Conservation (phyloP, 2,329 filamentous ascomycete species). For the Arthrobotrys pseudoclavata region DNA sequence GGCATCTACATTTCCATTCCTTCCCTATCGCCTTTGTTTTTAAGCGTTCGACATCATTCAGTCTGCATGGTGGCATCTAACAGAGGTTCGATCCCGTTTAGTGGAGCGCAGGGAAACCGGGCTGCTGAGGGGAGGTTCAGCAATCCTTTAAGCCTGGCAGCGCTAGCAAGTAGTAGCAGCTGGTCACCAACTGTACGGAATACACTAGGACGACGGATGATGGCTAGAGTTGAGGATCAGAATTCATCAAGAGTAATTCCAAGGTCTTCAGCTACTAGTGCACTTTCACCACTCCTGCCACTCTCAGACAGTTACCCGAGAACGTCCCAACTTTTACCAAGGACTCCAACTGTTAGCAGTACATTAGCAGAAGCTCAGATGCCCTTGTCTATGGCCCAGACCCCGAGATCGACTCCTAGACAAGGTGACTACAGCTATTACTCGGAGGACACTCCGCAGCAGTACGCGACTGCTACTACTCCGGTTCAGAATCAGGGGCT, state of each 20-base stretch:
- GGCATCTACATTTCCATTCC: slow-evolving; percentile 37
- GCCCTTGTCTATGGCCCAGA: slow-evolving; percentile 59
- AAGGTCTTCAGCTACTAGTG: slow-evolving; percentile 49
- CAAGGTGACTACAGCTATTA: slow-evolving; percentile 57
- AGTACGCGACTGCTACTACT: slow-evolving; percentile 48
- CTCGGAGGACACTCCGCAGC: slow-evolving; percentile 49
- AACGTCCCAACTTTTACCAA: slow-evolving; percentile 52
- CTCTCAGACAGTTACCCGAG: slow-evolving; percentile 54
- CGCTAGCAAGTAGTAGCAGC: slow-evolving; percentile 51
- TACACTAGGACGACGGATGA: slow-evolving; percentile 56
- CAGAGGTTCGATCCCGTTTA: slow-evolving; percentile 58
- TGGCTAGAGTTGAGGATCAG: slow-evolving; percentile 60
- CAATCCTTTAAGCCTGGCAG: slow-evolving; percentile 58
- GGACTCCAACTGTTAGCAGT: slow-evolving; percentile 44
- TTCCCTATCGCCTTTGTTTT: slow-evolving; percentile 34
- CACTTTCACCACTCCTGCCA: slow-evolving; percentile 43
- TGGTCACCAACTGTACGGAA: slow-evolving; percentile 55
- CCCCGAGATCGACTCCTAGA: slow-evolving; percentile 55
- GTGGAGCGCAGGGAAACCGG: slow-evolving; percentile 57
- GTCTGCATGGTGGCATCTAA: slow-evolving; percentile 60
- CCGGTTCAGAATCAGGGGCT: slow-evolving; percentile 47
- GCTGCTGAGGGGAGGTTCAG: slow-evolving; percentile 57
- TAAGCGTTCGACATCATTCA: slow-evolving; percentile 45
- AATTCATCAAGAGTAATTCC: slow-evolving; percentile 57
- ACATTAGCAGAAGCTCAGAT: slow-evolving; percentile 54